phyloP scores from a whole-genome alignment of 352 stramenopile species.

The Phytophthora fragariaefolia region DNA sequence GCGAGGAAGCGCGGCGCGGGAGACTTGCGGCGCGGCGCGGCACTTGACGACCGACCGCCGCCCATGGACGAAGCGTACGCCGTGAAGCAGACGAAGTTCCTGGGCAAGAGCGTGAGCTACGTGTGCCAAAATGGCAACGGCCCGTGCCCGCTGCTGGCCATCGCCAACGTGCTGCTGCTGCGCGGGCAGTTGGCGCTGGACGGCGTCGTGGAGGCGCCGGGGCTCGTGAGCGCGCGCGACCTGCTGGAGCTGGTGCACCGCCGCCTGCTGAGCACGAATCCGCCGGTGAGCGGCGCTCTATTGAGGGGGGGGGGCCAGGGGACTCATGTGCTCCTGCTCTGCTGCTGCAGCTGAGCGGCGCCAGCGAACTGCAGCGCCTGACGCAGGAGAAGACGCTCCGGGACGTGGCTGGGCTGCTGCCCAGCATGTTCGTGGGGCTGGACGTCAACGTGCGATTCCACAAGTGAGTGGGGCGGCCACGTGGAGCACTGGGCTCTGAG shows the following conservation, averaged over 20 bases:
- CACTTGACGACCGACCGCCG: neutral
- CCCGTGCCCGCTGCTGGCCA: constrained; percentile 96
- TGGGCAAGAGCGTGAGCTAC: constrained; percentile 84
- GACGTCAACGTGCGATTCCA: constrained; percentile 99
- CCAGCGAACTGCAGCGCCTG: constrained; percentile 62
- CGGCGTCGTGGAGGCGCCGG: constrained; percentile 47
- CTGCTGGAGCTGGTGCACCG: constrained; percentile 92
- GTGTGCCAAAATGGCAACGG: constrained; percentile 98
- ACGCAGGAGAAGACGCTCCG: constrained; percentile 89
- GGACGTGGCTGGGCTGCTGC: constrained; percentile 92
- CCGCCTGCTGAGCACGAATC: constrained; percentile 87
- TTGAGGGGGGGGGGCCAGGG: too few relatives aligned
- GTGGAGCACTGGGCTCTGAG: too few relatives aligned
- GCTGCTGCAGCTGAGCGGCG: constrained; percentile 50
- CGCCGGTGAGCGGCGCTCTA: constrained; percentile 48
- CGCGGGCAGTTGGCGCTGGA: constrained; percentile 89
- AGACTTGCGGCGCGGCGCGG: neutral
- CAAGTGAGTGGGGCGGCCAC: constrained; percentile 54
- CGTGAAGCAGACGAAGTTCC: constrained; percentile 83
- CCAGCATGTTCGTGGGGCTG: constrained; percentile 94
- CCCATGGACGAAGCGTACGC: constrained; percentile 74
- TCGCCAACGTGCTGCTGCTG: constrained; percentile 96
- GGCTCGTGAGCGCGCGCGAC: constrained; percentile 89
- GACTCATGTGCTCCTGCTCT: too few relatives aligned
- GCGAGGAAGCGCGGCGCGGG: neutral